Evolutionary conservation across 805 yeast genomes (phyloP).

Genomic region (Schwanniomyces vanrijiae): DNA sequence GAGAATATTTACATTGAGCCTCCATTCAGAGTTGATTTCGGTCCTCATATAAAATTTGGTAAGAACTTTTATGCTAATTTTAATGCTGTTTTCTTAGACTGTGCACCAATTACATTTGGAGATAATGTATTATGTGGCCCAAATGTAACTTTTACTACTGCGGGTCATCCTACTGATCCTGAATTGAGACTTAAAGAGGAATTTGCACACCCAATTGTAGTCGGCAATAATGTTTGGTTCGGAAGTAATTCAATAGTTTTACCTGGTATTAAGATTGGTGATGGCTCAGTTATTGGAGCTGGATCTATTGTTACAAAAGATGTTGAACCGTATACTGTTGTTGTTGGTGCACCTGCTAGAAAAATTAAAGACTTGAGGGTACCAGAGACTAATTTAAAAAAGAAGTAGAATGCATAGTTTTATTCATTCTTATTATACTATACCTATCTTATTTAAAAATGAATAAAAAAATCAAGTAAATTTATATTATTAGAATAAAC

Average conservation of each 20-base stretch:
- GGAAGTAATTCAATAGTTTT: conserved; percentile 56
- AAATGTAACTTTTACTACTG: conserved; percentile 56
- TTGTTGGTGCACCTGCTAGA: conserved; percentile 60
- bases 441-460: no score
- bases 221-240: conserved; percentile 70
- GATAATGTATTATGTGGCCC: conserved; percentile 63
- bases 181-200: conserved; percentile 44
- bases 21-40: conserved; percentile 66
- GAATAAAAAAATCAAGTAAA: no score
- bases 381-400: conserved; percentile 9
- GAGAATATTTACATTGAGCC: conserved; percentile 48
- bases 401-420: neutral
- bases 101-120: conserved; percentile 62
- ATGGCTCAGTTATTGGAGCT: conserved; percentile 60
- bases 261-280: conserved; percentile 69
- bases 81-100: conserved; percentile 56
- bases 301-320: conserved; percentile 61
- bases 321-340: conserved; percentile 52
- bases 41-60: conserved; percentile 59
- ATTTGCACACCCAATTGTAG: conserved; percentile 53
- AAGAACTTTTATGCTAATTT: conserved; percentile 60
- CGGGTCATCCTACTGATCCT: conserved; percentile 63
- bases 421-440: no score
- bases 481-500: no score
- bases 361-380: conserved; percentile 32